Evolutionary conservation across 768 basidiomycete species (phyloP), one percentile per base, ranked within the genome.

Genomic region (Tylopilus sp.): DNA sequence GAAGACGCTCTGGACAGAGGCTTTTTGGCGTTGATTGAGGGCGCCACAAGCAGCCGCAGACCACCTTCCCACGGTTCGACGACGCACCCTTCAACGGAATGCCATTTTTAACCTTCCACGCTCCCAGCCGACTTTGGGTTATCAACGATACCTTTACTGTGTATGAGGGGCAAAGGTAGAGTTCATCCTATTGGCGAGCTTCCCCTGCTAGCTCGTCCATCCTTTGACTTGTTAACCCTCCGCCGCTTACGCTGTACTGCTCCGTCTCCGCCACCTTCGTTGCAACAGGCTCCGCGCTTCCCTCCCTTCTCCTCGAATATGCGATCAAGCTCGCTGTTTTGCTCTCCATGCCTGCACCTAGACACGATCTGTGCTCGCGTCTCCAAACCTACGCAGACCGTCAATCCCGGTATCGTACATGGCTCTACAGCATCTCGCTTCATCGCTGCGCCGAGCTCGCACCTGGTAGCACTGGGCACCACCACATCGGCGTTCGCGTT

Each of bases 351-450:
- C 82, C 85, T 55, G 80, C 89, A 1, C 94, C 92, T 64, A 88
- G 89, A 17, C 79, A 88, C 26, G 90, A 92, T 63, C 63, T 75
- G 50, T 95, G 92, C 71, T 92, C 89, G 7, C 86, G 87, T 0
- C 68, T 92, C 21, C 81, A 88, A 25, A 81, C 82, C 4, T 95
- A 92, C 63, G 76, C 79, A 14, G 85, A 89, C 65, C 94, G 92
- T 61, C 80, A 85, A 56, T 68, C 68, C 21, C 82, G 81, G 22
- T 95, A 94, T 66, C 79, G 86, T 30, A 74, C 72, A 30, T 95
- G 90, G 90, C 78, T 89, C 30, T 95, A 92, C 69, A 66, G 81
- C 21, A 71, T 86, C 16, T 82, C 84, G 10, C 78, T 95, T 62
- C 82, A 89, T 14, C 81, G 92, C 24, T 94, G 92, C 55, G 76